Evolutionary conservation across 1,284 basidiomycete species (phyloP).

Genomic region (Trichosporon faecale): DNA sequence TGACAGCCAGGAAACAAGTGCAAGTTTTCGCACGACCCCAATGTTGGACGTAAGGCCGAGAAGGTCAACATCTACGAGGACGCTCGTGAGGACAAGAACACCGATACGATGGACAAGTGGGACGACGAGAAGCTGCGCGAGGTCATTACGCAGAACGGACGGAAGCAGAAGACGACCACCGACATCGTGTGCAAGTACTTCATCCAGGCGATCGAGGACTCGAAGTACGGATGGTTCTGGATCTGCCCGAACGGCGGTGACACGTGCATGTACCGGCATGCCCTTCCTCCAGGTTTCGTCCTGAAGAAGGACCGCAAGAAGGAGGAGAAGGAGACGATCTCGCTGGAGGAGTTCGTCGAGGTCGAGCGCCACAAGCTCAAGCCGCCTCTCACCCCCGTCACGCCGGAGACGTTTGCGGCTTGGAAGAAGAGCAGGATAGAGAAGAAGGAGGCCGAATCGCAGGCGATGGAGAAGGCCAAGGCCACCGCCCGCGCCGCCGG

Average conservation of each 20-base stretch:
- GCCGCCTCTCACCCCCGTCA: slow-evolving; percentile 90
- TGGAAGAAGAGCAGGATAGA: slow-evolving; percentile 94
- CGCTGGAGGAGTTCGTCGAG: slow-evolving; percentile 95
- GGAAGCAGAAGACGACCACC: slow-evolving; percentile 83
- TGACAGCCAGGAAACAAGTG: slow-evolving; percentile 63
- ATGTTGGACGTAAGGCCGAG: slow-evolving; percentile 86
- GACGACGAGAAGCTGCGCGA: slow-evolving; percentile 86
- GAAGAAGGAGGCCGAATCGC: slow-evolving; percentile 85
- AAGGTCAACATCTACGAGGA: slow-evolving; percentile 98
- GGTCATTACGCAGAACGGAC: slow-evolving; percentile 83
- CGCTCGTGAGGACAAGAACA: slow-evolving; percentile 63
- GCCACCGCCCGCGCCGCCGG: slow-evolving; percentile 78
- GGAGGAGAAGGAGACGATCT: slow-evolving; percentile 78
- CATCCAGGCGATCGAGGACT: slow-evolving; percentile 90
- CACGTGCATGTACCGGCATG: slow-evolving; percentile 90
- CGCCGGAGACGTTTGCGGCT: slow-evolving; percentile 80
- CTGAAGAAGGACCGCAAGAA: slow-evolving; percentile 80
- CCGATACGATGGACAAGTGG: slow-evolving; percentile 96
- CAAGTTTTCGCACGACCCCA: slow-evolving; percentile 90
- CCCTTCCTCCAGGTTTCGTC: slow-evolving; percentile 91
- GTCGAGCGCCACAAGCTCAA: slow-evolving; percentile 96
- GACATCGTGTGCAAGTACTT: slow-evolving; percentile 98
- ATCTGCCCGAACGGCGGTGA: slow-evolving; percentile 57
- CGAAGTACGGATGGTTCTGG: slow-evolving; percentile 66
- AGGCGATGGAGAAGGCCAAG: slow-evolving; percentile 80